Percentiles rank a stretch among this genome's conserved stretches.
These are phyloP conservation scores for Solanum megistacrolobum DNA, from an alignment of 257 asterid species.

Conservation along the genomic window DNA sequence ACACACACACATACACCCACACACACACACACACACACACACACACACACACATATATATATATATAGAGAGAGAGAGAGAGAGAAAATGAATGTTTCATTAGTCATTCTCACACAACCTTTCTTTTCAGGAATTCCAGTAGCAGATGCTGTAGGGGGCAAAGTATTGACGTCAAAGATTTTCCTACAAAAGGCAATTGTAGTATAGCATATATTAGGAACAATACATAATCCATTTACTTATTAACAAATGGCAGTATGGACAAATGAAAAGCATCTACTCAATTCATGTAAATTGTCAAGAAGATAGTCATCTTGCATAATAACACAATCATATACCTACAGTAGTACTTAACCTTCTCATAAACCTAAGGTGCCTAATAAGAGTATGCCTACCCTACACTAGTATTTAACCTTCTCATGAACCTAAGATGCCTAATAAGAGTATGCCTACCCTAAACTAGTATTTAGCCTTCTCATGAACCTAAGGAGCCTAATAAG, in stretches of 20 bases:
- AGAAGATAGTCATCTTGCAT: background rate
- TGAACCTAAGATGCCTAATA: background rate
- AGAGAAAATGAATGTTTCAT: background rate
- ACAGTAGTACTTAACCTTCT: background rate
- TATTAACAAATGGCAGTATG: background rate
- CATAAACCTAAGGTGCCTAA: background rate
- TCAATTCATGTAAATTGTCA: background rate
- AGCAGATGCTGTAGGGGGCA: constrained; percentile 35
- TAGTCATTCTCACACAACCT: constrained; percentile 26
- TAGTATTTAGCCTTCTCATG: background rate
- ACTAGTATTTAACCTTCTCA: background rate
- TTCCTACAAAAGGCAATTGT: constrained; percentile 35
- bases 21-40: background rate
- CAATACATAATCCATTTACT: background rate
- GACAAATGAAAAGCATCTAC: background rate
- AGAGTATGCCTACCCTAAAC: background rate
- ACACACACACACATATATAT: background rate
- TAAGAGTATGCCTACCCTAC: background rate
- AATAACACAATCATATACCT: background rate
- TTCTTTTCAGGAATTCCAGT: constrained; percentile 24
- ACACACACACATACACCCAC: background rate
- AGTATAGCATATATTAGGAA: background rate
- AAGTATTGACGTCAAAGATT: constrained; percentile 38
- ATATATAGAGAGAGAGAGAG: background rate
- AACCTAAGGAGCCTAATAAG: background rate